Evolutionary conservation across 495 filamentous ascomycete genomes (phyloP).

Genomic region (Recurvomyces mirabilis): DNA sequence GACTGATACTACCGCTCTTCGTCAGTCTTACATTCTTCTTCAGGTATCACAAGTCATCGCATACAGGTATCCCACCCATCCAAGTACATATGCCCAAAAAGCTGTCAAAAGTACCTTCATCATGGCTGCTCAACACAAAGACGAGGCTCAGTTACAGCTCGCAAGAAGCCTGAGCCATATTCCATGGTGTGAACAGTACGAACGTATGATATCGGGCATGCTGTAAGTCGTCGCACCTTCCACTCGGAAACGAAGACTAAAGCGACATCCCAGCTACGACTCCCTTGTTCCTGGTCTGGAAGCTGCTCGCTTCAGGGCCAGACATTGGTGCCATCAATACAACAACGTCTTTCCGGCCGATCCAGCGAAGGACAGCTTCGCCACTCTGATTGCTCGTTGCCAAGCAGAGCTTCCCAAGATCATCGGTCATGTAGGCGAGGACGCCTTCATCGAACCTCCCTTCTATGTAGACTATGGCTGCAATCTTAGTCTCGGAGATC

Average conservation of each 20-base stretch:
- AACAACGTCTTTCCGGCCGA: neutral
- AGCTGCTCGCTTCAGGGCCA: neutral
- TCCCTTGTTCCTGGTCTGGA: neutral
- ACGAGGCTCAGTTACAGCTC: neutral
- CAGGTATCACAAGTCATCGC: too few species aligned
- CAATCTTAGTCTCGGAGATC: neutral
- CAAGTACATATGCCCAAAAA: too few species aligned
- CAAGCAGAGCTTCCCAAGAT: neutral
- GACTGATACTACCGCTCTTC: too few species aligned
- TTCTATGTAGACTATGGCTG: neutral
- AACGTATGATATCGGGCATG: neutral
- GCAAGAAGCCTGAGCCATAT: neutral
- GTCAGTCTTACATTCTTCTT: too few species aligned
- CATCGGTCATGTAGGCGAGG: neutral
- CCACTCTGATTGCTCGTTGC: neutral
- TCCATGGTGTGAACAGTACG: neutral
- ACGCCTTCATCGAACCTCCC: neutral
- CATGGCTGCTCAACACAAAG: too few species aligned
- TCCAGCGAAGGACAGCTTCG: neutral
- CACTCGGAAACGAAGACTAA: neutral
- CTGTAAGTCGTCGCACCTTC: neutral
- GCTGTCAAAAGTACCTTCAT: too few species aligned
- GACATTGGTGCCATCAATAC: neutral
- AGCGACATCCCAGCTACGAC: neutral
- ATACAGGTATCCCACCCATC: too few species aligned